Conservation (phyloP, 768 basidiomycete genomes). For the Tephrocybe rancida region DNA sequence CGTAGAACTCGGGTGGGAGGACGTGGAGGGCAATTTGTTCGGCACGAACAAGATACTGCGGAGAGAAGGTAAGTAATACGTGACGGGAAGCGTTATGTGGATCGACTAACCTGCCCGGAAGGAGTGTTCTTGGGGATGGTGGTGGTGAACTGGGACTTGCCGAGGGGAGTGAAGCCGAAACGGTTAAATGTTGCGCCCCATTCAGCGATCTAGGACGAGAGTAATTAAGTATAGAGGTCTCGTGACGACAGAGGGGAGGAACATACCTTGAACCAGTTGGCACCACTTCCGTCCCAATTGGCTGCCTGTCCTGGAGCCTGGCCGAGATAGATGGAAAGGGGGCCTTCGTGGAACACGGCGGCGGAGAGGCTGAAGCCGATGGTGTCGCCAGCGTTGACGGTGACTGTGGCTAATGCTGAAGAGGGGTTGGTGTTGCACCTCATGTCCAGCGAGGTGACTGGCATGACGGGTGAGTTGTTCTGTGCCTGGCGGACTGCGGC, state of each 20-base stretch:
- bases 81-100: neutral
- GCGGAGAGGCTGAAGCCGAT: constrained; percentile 31
- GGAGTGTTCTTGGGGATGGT: constrained; percentile 38
- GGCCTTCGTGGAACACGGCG: constrained; percentile 40
- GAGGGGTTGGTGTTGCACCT: constrained; percentile 42
- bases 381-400: constrained; percentile 36
- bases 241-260: constrained; percentile 15
- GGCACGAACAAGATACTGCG: constrained; percentile 37
- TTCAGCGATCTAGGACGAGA: constrained; percentile 27
- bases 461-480: constrained; percentile 42
- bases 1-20: constrained; percentile 42
- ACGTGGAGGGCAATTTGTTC: constrained; percentile 46
- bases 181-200: constrained; percentile 33
- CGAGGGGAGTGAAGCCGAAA: constrained; percentile 28
- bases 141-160: constrained; percentile 26
- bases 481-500: constrained; percentile 37
- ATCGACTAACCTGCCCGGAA: constrained; percentile 30
- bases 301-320: constrained; percentile 39
- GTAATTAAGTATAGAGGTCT: constrained; percentile 19
- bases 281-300: constrained; percentile 39
- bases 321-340: constrained; percentile 42
- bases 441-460: constrained; percentile 36
- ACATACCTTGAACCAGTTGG: constrained; percentile 41
- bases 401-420: constrained; percentile 30
- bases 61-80: neutral